Base-by-base conservation (phyloP, 257 asterid genomes). In the Nicotiana obtusifolia region DNA sequence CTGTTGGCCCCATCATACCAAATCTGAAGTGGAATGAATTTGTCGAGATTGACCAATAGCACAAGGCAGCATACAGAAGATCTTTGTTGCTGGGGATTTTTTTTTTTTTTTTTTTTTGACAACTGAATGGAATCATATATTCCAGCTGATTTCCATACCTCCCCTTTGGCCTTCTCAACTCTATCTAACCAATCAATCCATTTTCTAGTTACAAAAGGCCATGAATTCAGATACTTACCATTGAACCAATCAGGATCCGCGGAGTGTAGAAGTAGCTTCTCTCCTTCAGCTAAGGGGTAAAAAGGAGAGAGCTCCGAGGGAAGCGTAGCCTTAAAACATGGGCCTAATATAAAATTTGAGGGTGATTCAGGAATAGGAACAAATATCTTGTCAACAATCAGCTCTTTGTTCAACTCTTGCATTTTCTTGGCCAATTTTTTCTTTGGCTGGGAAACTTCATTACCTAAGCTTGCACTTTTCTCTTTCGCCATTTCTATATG, bases 1-100 rank as follows among this genome's bases (percentile, higher is more conserved):
- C 78, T 4, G 83, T 81, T 15, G 83, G 83, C 15, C 83, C 76
- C 83, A 81, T 81, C 83, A 81, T 81, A 4, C 83, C 83, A 66
- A 81, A 52, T 35, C 83, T 81, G 1, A 81, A 81, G 10, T 81
- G 83, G 64, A 81, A 81, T 7, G 78, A 81, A 30, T 66, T 81
- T 9, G 77, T 81, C 4, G 83, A 81, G 78, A 31, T 68, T 0
- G 83, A 81, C 83, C 83, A 81, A 49, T 64, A 81, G 83, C 76
- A 81, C 83, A 81, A 65, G 33, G 83, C 66, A 30, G 28, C 83
- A 53, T 66, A 31, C 31, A 81, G 10, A 31, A 81, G 78, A 5
- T 81, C 53, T 22, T 49, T 65, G 57, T 81, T 78, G 37, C 53
- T 1, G 13, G 67, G 57, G n/a, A 81, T 17, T 33, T 65, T 66